Base-by-base conservation (phyloP, 2,329 filamentous ascomycete species). In the Diaporthe citrichinensis region DNA sequence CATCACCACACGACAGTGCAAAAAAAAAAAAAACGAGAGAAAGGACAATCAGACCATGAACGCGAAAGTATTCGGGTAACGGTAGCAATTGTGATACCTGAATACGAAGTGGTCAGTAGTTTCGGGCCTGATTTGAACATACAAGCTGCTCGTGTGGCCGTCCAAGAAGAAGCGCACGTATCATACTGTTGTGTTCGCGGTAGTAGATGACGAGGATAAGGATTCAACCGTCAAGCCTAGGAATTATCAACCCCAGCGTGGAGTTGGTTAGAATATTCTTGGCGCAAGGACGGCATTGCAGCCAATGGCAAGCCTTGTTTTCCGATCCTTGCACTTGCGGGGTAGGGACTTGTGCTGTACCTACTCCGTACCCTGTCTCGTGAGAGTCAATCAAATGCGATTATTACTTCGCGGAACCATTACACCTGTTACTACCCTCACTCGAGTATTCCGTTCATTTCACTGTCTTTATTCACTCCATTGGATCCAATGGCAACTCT, bases 291-390 rank as follows among this genome's bases (percentile, higher is more conserved):
- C 61, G 61, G 61, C 17, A 1, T 34, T 34, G 5, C 17, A 34
- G 25, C 61, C 39, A 65, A 65, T 65, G 25, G 31, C 1, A 15
- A 23, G 25, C 17, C 17, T 15, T 2, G 5, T 44, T 23, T 65
- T 65, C 61, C 61, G 61, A 65, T 65, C 61, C 61, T 49, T 65
- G 61, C 17, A 31, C 23, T 65, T 65, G 61, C 61, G 61, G 61
- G 61, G 61, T 23, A 61, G 12, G 28, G 14, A 41, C 14, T n/a
- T 10, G 20, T 10, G 14, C 23, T 25, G 10, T 41, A 28, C 51
- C 9, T 28, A n/a, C n/a, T n/a, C n/a, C n/a, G n/a, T n/a, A n/a
- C n/a, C n/a, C n/a, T n/a, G n/a, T n/a, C 20, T 28, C 15, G 15
- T 25, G 58, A 20, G 23, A 28, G 58, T 28, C n/a, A 15, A 61